phyloP scores from a whole-genome alignment of 352 stramenopile species.

The Phytophthora sojae region DNA sequence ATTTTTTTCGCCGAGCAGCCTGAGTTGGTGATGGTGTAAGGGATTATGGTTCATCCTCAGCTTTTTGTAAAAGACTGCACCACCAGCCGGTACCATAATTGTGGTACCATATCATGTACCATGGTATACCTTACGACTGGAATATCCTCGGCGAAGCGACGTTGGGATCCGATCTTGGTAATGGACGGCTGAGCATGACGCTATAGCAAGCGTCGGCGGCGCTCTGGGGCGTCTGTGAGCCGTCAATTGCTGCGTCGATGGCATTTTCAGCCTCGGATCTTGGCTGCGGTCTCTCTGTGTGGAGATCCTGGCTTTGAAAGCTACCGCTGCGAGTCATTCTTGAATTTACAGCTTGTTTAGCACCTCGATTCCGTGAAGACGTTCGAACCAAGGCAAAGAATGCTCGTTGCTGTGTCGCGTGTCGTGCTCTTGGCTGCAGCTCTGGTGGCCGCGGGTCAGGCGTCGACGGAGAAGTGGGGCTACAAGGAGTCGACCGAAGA shows the following conservation, averaged over 20 bases:
- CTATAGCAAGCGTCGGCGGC: conserved; percentile 8
- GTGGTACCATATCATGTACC: too few relatives aligned
- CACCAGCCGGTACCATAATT: too few relatives aligned
- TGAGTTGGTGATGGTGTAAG: too few relatives aligned
- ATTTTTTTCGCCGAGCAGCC: too few relatives aligned
- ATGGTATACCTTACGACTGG: too few relatives aligned
- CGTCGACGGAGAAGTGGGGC: conserved; percentile 47
- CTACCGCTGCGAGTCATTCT: not conserved
- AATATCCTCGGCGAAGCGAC: too few relatives aligned
- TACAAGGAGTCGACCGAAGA: conserved; percentile 50
- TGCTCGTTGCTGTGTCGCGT: conserved; percentile 25
- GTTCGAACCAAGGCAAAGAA: conserved; percentile 2
- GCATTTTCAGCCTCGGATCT: conserved; percentile 7
- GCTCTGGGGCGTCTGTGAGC: conserved; percentile 13
- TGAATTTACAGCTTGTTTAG: conserved; percentile 1
- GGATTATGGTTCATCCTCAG: too few relatives aligned
- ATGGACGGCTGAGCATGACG: conserved; percentile 27
- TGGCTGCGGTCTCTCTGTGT: not conserved
- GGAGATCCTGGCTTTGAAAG: not conserved
- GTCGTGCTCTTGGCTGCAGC: conserved; percentile 32
- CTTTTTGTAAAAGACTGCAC: too few relatives aligned
- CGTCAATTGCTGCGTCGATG: conserved; percentile 19
- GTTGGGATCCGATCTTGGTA: conserved; percentile 31
- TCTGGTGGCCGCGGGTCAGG: conserved; percentile 27
- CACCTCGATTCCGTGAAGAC: conserved; percentile 10